Conservation (phyloP, 148 eudicot species). For the Spergularia bocconei region DNA sequence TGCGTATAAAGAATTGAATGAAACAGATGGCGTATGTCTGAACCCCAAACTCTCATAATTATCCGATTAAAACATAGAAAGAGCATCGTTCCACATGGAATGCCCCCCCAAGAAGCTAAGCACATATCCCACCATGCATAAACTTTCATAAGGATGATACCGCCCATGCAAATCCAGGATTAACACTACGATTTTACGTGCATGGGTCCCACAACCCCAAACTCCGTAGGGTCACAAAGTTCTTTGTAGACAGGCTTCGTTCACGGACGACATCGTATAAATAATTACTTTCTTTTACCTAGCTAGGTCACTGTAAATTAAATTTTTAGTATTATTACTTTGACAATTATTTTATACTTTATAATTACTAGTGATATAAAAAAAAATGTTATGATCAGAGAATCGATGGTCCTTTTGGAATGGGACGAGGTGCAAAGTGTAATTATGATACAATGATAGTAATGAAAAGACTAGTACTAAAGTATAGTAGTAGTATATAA, state of each 20-base stretch:
- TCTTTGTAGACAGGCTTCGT: conserved; percentile 16
- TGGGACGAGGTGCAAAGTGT: conserved; percentile 3
- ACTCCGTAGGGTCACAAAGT: conserved; percentile 11
- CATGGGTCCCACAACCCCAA: conserved; percentile 10
- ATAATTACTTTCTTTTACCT: no score
- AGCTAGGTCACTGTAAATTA: no score
- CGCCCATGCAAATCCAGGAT: conserved; percentile 11
- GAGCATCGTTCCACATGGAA: conserved; percentile 30
- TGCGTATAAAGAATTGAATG: no score
- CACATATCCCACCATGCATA: neutral
- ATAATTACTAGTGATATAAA: neutral
- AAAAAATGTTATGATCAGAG: neutral
- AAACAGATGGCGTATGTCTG: no score
- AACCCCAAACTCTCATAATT: no score
- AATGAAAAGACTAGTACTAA: conserved; percentile 19
- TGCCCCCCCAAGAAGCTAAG: conserved; percentile 3
- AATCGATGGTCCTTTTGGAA: neutral
- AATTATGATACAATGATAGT: conserved; percentile 31
- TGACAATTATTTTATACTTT: no score
- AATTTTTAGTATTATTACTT: no score
- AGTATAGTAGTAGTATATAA: neutral
- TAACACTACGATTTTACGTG: conserved; percentile 3
- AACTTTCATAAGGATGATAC: conserved; percentile 20
- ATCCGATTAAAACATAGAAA: conserved; percentile 20
- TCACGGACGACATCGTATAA: conserved; percentile 26